A percentile compares a stretch with the other conserved stretches of the same genome.
These are phyloP conservation scores for Aphanomyces astaci DNA, from an alignment of 352 stramenopile species.

Conservation along the genomic window DNA sequence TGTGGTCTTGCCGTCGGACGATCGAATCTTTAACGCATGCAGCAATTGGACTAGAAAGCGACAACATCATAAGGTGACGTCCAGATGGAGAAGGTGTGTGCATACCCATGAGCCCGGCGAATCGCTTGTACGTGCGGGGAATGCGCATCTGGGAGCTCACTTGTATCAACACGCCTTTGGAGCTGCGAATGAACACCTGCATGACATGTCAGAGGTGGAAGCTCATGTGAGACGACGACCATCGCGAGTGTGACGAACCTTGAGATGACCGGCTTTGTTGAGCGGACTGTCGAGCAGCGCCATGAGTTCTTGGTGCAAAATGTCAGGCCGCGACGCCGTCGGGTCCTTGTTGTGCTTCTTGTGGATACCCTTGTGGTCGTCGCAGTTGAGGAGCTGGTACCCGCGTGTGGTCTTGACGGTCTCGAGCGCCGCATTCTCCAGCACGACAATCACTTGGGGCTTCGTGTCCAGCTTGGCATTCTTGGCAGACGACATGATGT, in stretches of 20 bases:
- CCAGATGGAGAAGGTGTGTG: constrained; percentile 14
- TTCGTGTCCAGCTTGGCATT: constrained; percentile 10
- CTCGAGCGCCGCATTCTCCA: constrained; percentile 98
- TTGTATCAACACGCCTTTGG: constrained; percentile 97
- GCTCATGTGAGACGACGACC: background rate
- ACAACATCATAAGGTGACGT: background rate
- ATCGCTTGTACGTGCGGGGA: constrained; percentile 99
- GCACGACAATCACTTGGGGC: constrained; percentile 92
- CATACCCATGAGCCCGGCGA: constrained; percentile 92
- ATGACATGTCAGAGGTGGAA: background rate
- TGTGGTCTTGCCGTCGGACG: constrained; percentile 92
- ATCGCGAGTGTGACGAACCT: constrained; percentile 43
- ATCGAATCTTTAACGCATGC: constrained; percentile 99
- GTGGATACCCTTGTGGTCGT: constrained; percentile 96
- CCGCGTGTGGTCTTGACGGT: constrained; percentile 99
- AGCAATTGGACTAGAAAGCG: constrained; percentile 94
- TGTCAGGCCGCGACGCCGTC: constrained; percentile 96
- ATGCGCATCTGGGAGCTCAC: constrained; percentile 98
- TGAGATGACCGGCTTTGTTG: constrained; percentile 98
- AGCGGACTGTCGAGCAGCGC: constrained; percentile 97
- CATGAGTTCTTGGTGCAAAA: constrained; percentile 98
- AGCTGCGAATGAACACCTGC: constrained; percentile 93
- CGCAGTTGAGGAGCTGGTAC: constrained; percentile 99
- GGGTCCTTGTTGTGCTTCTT: constrained; percentile 96
- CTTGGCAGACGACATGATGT: background rate